Evolutionary conservation across 75 land plant species (phyloP).

Genomic region (Pinus albicaulis): DNA sequence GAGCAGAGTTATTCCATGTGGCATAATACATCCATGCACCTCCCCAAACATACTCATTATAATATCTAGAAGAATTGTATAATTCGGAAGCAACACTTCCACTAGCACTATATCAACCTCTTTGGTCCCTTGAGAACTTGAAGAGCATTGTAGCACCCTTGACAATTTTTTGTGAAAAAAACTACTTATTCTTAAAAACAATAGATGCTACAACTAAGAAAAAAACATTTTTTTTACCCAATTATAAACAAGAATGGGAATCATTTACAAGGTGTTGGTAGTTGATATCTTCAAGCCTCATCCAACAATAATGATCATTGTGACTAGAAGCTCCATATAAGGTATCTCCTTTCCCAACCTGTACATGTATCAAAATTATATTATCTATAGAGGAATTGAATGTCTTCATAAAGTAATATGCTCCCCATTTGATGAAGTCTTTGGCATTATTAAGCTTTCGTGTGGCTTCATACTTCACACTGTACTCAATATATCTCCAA

Average conservation of each 20-base stretch:
- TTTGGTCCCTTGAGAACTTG: conserved; percentile 50
- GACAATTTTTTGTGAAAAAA: conserved; percentile 80
- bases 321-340: conserved; percentile 2
- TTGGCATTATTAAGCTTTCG: conserved; percentile 81
- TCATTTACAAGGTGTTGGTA: conserved; percentile 38
- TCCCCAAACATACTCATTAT: conserved; percentile 97
- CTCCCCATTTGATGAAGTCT: conserved; percentile 92
- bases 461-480: conserved; percentile 71
- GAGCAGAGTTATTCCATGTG: conserved; percentile 83
- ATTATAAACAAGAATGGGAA: conserved; percentile 68
- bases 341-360: conserved; percentile 9
- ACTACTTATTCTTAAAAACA: conserved; percentile 83
- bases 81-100: conserved; percentile 54
- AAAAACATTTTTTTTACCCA: conserved; percentile 95
- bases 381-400: conserved; percentile 74
- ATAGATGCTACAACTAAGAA: conserved; percentile 94
- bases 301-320: conserved; percentile 95
- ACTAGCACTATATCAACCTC: conserved; percentile 74
- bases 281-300: conserved; percentile 92
- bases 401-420: conserved; percentile 83
- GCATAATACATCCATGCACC: conserved; percentile 97
- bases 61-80: conserved; percentile 91
- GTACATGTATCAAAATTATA: conserved; percentile 37
- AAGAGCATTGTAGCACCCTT: conserved; percentile 73
- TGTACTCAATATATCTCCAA: conserved; percentile 97